Evolutionary conservation across 148 eudicot species (phyloP).

Genomic region (Rheum nobile): DNA sequence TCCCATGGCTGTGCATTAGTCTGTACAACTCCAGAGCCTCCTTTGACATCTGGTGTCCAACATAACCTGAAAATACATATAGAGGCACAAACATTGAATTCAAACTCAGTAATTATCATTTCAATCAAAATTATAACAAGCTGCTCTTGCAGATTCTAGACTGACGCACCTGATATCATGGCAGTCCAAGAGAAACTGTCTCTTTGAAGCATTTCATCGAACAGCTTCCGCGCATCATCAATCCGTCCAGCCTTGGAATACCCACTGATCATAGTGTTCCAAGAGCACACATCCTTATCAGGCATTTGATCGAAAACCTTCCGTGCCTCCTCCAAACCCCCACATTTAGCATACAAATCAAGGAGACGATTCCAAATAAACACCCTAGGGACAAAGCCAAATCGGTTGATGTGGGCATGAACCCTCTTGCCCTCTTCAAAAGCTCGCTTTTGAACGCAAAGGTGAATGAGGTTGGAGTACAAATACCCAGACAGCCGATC

Average conservation of each 20-base stretch:
- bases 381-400: slow-evolving; percentile 29
- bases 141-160: neutral
- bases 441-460: slow-evolving; percentile 27
- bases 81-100: neutral
- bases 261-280: slow-evolving; percentile 49
- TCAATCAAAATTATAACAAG: neutral
- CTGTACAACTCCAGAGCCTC: slow-evolving; percentile 46
- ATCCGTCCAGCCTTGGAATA: slow-evolving; percentile 23
- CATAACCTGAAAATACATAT: slow-evolving; percentile 29
- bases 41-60: slow-evolving; percentile 22
- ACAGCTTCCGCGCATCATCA: slow-evolving; percentile 23
- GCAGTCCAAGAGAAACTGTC: slow-evolving; percentile 61
- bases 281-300: slow-evolving; percentile 36
- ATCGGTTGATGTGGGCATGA: slow-evolving; percentile 28
- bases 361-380: slow-evolving; percentile 32
- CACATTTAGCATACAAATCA: slow-evolving; percentile 36
- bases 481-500: slow-evolving; percentile 16
- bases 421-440: slow-evolving; percentile 36
- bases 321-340: slow-evolving; percentile 37
- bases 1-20: slow-evolving; percentile 26
- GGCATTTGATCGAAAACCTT: slow-evolving; percentile 39
- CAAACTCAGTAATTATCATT: neutral
- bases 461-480: slow-evolving; percentile 22
- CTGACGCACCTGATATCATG: slow-evolving; percentile 31
- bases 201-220: slow-evolving; percentile 40